Conservation (phyloP, 225 moss, liverwort and hornwort genomes). For the Sphagnum contortum region DNA sequence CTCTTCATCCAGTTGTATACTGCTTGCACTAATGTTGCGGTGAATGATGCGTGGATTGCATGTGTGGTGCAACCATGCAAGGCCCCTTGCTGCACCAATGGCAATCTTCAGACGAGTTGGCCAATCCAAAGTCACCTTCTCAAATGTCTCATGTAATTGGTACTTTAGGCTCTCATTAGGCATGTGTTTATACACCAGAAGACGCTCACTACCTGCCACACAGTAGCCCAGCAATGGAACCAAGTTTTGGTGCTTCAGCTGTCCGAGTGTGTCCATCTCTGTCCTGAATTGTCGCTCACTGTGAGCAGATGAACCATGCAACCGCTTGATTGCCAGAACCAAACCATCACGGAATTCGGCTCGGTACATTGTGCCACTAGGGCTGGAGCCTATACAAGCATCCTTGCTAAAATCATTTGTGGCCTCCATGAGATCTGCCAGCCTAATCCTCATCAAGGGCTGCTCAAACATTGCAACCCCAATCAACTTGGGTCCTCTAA, state of each 20-base stretch:
- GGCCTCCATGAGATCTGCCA: constrained; percentile 45
- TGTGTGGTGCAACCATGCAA: constrained; percentile 45
- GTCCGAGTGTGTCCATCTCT: constrained; percentile 55
- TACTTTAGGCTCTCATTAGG: constrained; percentile 35
- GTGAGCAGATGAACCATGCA: constrained; percentile 34
- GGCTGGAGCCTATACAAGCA: constrained; percentile 17
- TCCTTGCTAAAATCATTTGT: constrained; percentile 49
- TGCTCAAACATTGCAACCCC: constrained; percentile 46
- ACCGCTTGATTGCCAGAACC: constrained; percentile 59
- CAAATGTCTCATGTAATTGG: constrained; percentile 21
- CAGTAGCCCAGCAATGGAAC: constrained; percentile 59
- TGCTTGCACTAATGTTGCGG: constrained; percentile 43
- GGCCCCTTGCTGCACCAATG: constrained; percentile 34
- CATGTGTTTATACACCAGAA: constrained; percentile 69
- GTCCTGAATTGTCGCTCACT: constrained; percentile 42
- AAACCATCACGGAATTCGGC: constrained; percentile 40
- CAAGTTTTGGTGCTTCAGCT: constrained; percentile 52
- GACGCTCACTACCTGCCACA: constrained; percentile 31
- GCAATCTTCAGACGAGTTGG: constrained; percentile 36
- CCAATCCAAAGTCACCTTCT: constrained; percentile 44
- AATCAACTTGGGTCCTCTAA: constrained; percentile 29
- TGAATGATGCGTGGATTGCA: constrained; percentile 61
- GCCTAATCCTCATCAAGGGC: constrained; percentile 39
- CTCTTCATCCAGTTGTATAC: constrained; percentile 48
- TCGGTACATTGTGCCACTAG: constrained; percentile 44